Percentiles rank a stretch among this genome's conserved stretches.
Evolutionary conservation across 1,284 basidiomycete species (phyloP).

Genomic region (Microbotryum silenes-acaulis): DNA sequence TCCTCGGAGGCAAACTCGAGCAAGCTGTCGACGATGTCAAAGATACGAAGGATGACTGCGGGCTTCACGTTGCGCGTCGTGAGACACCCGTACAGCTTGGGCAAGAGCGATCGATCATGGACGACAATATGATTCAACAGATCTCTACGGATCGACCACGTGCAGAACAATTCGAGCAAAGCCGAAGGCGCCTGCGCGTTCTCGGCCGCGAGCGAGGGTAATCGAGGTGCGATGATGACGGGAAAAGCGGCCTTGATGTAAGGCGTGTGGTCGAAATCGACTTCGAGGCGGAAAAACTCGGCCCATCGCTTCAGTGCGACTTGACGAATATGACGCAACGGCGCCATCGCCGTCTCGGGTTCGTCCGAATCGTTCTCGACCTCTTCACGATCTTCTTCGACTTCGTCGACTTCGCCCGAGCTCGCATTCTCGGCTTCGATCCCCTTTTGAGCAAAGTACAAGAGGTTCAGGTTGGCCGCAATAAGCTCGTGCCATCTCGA

Average conservation of each 20-base stretch:
- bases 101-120: constrained; percentile 62
- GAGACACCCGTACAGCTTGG: constrained; percentile 73
- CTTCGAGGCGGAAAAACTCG: constrained; percentile 69
- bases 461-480: constrained; percentile 56
- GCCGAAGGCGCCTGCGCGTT: constrained; percentile 90
- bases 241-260: constrained; percentile 64
- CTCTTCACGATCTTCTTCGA: constrained; percentile 40
- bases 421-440: constrained; percentile 39
- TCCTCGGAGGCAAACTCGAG: constrained; percentile 51
- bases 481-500: constrained; percentile 58
- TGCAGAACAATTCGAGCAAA: constrained; percentile 74
- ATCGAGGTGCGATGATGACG: constrained; percentile 71
- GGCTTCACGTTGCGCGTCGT: constrained; percentile 79
- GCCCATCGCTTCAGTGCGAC: constrained; percentile 76
- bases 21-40: constrained; percentile 77
- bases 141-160: constrained; percentile 61
- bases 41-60: constrained; percentile 66
- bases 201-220: constrained; percentile 66
- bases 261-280: constrained; percentile 63
- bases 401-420: constrained; percentile 39
- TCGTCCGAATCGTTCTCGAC: constrained; percentile 42
- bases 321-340: constrained; percentile 62
- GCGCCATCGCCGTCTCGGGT: constrained; percentile 31
- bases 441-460: constrained; percentile 56
- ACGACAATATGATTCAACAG: constrained; percentile 58